Conservation (phyloP, 2,329 filamentous ascomycete species). For the Coniosporium tulheliwenetii region DNA sequence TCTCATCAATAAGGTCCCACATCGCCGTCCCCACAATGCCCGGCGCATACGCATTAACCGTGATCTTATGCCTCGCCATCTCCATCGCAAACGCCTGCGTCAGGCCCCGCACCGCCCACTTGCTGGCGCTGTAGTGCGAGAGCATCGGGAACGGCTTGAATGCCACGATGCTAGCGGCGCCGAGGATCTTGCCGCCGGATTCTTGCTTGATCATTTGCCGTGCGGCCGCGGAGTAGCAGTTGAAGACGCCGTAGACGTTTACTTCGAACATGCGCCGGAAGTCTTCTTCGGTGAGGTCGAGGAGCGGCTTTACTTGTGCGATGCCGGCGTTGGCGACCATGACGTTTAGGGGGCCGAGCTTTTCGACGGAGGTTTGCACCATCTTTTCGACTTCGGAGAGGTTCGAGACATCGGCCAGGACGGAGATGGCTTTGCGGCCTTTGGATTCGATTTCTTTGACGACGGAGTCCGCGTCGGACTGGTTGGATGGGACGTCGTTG, state of each 20-base stretch:
- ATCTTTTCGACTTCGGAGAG: slow-evolving; percentile 35
- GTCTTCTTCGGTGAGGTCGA: slow-evolving; percentile 42
- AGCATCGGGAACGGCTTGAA: slow-evolving; percentile 45
- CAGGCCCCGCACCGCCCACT: slow-evolving; percentile 51
- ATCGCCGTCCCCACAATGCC: slow-evolving; percentile 52
- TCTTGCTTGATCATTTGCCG: slow-evolving; percentile 50
- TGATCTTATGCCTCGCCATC: slow-evolving; percentile 47
- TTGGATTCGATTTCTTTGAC: slow-evolving; percentile 36
- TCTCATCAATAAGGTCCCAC: slow-evolving; percentile 54
- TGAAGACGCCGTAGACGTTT: slow-evolving; percentile 49
- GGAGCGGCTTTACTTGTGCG: slow-evolving; percentile 37
- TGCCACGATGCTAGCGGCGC: slow-evolving; percentile 39
- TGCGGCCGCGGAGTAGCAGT: slow-evolving; percentile 48
- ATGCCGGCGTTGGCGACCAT: slow-evolving; percentile 50
- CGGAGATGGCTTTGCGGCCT: slow-evolving; percentile 37
- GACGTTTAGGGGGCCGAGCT: slow-evolving; percentile 36
- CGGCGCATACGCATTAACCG: slow-evolving; percentile 50
- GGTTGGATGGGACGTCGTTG: slow-evolving; percentile 43
- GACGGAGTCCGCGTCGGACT: slow-evolving; percentile 33
- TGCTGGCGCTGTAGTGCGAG: slow-evolving; percentile 47
- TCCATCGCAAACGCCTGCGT: slow-evolving; percentile 53
- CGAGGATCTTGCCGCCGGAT: slow-evolving; percentile 32
- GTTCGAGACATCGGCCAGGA: slow-evolving; percentile 46
- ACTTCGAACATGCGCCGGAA: slow-evolving; percentile 45
- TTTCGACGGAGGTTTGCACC: slow-evolving; percentile 34